phyloP scores from a whole-genome alignment of 2,329 filamentous ascomycete species.

The Talaromyces sp. region DNA sequence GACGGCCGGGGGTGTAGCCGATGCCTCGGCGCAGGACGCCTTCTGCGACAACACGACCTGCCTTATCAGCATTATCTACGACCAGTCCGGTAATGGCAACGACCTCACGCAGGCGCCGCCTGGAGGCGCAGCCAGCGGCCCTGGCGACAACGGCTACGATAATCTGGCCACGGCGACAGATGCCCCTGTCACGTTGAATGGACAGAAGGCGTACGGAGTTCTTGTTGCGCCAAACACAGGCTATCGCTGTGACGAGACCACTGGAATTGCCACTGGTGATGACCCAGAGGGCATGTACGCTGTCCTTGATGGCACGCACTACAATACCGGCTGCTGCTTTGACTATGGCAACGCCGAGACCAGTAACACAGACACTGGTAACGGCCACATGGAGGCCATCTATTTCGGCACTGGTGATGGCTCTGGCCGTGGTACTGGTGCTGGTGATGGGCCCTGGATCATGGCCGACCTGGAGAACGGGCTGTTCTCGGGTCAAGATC shows the following conservation, averaged over 20 bases:
- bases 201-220: conserved; percentile 7
- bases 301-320: conserved; percentile 7
- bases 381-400: conserved; percentile 9
- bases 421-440: conserved; percentile 7
- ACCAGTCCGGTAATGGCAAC: conserved; percentile 5
- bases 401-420: conserved; percentile 10
- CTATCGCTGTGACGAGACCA: conserved; percentile 2
- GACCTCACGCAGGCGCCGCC: conserved; percentile 6
- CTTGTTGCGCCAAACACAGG: conserved; percentile 1
- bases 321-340: conserved; percentile 7
- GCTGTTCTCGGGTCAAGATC: conserved; percentile 8
- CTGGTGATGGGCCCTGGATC: conserved; percentile 8
- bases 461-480: conserved; percentile 10
- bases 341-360: conserved; percentile 9
- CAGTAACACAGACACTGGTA: conserved; percentile 4
- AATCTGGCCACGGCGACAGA: conserved; percentile 4
- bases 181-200: conserved; percentile 7
- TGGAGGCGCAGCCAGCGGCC: conserved; percentile 5
- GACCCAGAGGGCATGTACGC: conserved; percentile 8
- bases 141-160: conserved; percentile 5
- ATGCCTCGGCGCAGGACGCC: conserved; percentile 4
- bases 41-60: conserved; percentile 10
- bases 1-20: conserved; percentile 3
- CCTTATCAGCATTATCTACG: conserved; percentile 7
- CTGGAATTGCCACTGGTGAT: conserved; percentile 3